Evolutionary conservation across 139 green algal genomes (phyloP).

Genomic region (Pseudopediastrum boryanum): DNA sequence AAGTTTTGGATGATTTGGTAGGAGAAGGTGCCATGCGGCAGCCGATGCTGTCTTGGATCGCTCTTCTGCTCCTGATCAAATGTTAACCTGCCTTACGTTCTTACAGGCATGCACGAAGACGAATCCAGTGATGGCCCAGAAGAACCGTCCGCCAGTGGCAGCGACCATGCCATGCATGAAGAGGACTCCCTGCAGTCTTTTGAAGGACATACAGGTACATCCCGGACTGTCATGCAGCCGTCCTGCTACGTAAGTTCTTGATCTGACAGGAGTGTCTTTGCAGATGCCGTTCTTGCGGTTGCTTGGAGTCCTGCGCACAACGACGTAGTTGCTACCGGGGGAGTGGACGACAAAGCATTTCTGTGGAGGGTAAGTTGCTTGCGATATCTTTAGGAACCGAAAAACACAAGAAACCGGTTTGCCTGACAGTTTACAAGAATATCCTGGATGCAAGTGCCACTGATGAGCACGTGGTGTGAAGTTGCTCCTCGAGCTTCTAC

Average conservation of each 20-base stretch:
- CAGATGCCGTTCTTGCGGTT: conserved; percentile 78
- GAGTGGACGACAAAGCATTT: conserved; percentile 78
- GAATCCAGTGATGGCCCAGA: conserved; percentile 45
- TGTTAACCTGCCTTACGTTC: not conserved
- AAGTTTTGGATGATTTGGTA: too few species aligned
- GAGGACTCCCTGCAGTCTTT: conserved; percentile 78
- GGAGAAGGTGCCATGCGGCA: too few species aligned
- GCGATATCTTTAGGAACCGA: too few species aligned
- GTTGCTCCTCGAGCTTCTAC: too few species aligned
- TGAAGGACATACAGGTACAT: conserved; percentile 59
- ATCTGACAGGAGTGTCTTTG: not conserved
- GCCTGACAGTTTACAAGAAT: too few species aligned
- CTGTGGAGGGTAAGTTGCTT: conserved; percentile 70
- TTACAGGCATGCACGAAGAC: conserved; percentile 40
- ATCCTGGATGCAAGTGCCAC: too few species aligned
- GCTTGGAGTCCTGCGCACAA: conserved; percentile 68
- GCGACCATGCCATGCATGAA: conserved; percentile 31
- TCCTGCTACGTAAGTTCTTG: not conserved
- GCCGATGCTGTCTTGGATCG: too few species aligned
- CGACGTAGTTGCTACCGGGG: conserved; percentile 78
- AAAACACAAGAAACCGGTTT: too few species aligned
- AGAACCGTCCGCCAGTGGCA: not conserved
- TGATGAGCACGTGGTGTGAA: too few species aligned
- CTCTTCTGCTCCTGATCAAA: too few species aligned
- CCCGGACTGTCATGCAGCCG: not conserved